Percentiles rank a stretch among this genome's conserved stretches.
phyloP scores from a whole-genome alignment of 2,329 filamentous ascomycete genomes.

The Xylariales sp. region DNA sequence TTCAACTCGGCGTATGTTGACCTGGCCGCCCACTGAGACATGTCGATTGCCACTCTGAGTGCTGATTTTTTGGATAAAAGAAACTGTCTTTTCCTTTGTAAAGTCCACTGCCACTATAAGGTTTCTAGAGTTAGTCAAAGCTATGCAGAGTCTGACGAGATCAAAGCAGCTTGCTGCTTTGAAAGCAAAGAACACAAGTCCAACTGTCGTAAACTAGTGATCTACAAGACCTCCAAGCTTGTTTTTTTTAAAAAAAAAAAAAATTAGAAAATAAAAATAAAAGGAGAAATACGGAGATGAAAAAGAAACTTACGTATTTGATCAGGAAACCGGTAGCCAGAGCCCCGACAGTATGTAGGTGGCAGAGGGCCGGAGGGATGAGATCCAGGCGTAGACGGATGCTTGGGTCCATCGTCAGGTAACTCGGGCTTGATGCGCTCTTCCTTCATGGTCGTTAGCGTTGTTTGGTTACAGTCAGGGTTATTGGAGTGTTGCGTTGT shows the following conservation, averaged over 20 bases:
- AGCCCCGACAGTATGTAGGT: constrained; percentile 16
- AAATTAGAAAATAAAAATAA: too few relatives aligned
- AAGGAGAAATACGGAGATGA: background rate
- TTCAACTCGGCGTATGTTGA: constrained; percentile 36
- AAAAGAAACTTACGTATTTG: constrained; percentile 13
- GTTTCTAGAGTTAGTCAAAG: too few relatives aligned
- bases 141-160: too few relatives aligned
- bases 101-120: constrained; percentile 27
- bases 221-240: too few relatives aligned
- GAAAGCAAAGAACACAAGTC: too few relatives aligned
- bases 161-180: too few relatives aligned
- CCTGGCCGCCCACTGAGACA: constrained; percentile 38
- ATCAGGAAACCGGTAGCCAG: constrained; percentile 22
- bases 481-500: too few relatives aligned
- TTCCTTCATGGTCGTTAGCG: constrained; percentile 12
- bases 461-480: background rate
- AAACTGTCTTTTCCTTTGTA: constrained; percentile 27
- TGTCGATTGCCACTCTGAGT: constrained; percentile 17
- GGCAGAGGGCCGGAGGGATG: constrained; percentile 11
- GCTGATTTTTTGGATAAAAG: constrained; percentile 32
- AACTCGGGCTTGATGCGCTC: constrained; percentile 12
- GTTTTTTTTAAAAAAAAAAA: too few relatives aligned
- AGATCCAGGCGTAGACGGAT: constrained; percentile 6
- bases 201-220: too few relatives aligned
- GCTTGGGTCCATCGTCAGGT: constrained; percentile 1